These are phyloP conservation scores for Inonotus obliquus DNA, from an alignment of 1,284 basidiomycete genomes.

Conservation along the genomic window DNA sequence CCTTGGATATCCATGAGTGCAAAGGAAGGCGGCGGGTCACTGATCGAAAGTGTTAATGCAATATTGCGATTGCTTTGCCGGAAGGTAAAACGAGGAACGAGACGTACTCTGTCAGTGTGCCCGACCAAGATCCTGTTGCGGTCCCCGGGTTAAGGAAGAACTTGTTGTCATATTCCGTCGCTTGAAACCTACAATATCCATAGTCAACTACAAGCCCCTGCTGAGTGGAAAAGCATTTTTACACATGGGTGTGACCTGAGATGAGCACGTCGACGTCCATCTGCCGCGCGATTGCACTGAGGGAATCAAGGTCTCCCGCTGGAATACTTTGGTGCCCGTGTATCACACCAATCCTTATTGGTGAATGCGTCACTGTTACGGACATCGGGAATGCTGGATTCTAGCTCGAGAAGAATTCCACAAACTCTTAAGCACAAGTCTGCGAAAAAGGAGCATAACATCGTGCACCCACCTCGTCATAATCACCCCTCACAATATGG, in stretches of 20 bases:
- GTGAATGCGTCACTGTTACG: constrained; percentile 76
- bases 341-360: constrained; percentile 90
- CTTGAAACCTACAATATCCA: constrained; percentile 10
- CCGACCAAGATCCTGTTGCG: constrained; percentile 92
- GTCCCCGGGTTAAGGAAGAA: constrained; percentile 48
- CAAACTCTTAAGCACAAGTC: not conserved
- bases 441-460: constrained; percentile 6
- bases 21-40: constrained; percentile 75
- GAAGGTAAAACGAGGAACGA: not conserved
- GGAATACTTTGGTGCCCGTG: constrained; percentile 96
- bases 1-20: constrained; percentile 95
- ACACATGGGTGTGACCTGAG: constrained; percentile 94
- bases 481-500: constrained; percentile 90
- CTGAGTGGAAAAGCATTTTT: too few relatives aligned
- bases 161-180: constrained; percentile 12
- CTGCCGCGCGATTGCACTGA: constrained; percentile 84
- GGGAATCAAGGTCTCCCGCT: constrained; percentile 85
- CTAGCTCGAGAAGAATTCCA: constrained; percentile 31
- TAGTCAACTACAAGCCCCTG: too few relatives aligned
- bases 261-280: constrained; percentile 97
- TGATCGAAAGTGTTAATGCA: constrained; percentile 23
- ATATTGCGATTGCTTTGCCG: not conserved
- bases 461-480: constrained; percentile 72
- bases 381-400: constrained; percentile 77
- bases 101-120: constrained; percentile 61